phyloP scores from a whole-genome alignment of 257 asterid species.

The Avicennia marina region DNA sequence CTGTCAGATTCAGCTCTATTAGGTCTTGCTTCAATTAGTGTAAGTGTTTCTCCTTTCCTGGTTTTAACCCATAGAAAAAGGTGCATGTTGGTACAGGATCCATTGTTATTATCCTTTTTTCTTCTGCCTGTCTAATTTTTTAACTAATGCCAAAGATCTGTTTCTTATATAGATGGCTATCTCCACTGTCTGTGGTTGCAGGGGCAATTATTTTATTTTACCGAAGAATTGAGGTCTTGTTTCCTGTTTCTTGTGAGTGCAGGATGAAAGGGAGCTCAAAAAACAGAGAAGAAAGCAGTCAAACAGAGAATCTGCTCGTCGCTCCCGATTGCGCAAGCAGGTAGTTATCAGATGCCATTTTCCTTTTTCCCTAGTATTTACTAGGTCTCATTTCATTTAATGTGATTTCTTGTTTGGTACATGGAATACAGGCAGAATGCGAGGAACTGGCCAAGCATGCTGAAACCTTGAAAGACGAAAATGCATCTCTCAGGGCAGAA shows the following conservation, averaged over 20 bases:
- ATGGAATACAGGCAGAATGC: conserved; percentile 72
- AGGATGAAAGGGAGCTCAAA: conserved; percentile 93
- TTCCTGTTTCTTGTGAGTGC: conserved; percentile 23
- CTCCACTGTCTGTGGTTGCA: not conserved
- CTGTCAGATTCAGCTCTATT: too few relatives aligned
- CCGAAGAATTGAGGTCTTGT: not conserved
- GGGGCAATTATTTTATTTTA: not conserved
- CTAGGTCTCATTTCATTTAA: not conserved
- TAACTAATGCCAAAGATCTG: not conserved
- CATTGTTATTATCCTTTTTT: conserved; percentile 5
- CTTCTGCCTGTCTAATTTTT: not conserved
- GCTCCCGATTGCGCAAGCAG: conserved; percentile 94
- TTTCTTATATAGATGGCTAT: not conserved
- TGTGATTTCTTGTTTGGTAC: conserved; percentile 11
- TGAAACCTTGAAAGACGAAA: conserved; percentile 69
- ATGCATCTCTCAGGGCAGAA: conserved; percentile 76
- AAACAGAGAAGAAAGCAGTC: conserved; percentile 96
- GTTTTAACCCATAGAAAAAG: not conserved
- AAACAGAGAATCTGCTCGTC: conserved; percentile 94
- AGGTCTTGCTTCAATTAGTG: not conserved
- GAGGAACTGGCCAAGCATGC: conserved; percentile 89
- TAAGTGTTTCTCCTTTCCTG: not conserved
- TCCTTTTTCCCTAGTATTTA: not conserved
- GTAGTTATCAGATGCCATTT: conserved; percentile 26
- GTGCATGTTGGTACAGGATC: not conserved